Evolutionary conservation across 495 filamentous ascomycete genomes (phyloP).

Genomic region (Tuber umbilicatum): DNA sequence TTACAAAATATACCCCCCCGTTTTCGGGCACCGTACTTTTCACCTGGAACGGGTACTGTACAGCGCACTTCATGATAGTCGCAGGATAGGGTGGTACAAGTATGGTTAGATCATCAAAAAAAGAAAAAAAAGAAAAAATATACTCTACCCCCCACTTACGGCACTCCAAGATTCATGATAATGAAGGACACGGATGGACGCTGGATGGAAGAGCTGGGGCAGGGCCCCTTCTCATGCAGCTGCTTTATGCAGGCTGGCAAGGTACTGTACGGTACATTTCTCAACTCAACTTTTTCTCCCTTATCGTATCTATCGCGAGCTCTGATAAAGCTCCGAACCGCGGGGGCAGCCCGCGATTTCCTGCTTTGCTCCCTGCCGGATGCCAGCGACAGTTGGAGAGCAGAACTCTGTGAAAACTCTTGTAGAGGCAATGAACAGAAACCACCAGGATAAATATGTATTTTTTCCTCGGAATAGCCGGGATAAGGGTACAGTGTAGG

Average conservation of each 20-base stretch:
- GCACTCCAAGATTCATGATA: not conserved
- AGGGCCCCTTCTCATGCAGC: not conserved
- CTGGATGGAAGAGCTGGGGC: not conserved
- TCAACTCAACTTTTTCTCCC: constrained; percentile 19
- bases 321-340: not conserved
- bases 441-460: not conserved
- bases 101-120: not conserved
- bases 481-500: constrained; percentile 17
- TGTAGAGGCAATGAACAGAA: not conserved
- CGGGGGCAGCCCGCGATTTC: not conserved
- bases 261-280: not conserved
- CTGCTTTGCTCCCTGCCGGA: not conserved
- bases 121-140: too few species aligned
- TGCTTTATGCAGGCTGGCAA: not conserved
- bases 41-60: not conserved
- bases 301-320: not conserved
- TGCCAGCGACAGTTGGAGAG: not conserved
- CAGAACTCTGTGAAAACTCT: not conserved
- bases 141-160: not conserved
- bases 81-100: not conserved
- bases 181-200: not conserved
- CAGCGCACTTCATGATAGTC: not conserved
- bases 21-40: not conserved
- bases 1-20: not conserved
- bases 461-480: constrained; percentile 4